Base-by-base conservation (phyloP, 306 rosid species). In the Ziziphus jujuba region DNA sequence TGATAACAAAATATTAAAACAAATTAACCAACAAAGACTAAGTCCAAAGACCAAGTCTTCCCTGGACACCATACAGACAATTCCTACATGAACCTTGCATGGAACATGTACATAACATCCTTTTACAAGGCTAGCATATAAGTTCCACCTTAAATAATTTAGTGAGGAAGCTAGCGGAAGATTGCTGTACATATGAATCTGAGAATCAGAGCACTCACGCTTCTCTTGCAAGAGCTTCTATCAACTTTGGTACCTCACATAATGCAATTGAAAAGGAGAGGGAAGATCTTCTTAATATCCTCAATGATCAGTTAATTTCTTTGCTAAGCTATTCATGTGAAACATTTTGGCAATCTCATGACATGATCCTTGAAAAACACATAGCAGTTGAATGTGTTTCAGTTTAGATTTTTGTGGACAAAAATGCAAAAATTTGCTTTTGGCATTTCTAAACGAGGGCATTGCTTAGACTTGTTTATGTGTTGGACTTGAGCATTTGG, bases 91-190 rank as follows among this genome's bases (percentile, higher is more conserved):
- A n/a, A n/a, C n/a, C n/a, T n/a, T n/a, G n/a, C n/a, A n/a, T n/a
- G n/a, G n/a, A n/a, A n/a, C n/a, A n/a, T n/a, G n/a, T n/a, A n/a
- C n/a, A n/a, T n/a, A n/a, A n/a, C n/a, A n/a, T n/a, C n/a, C n/a
- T 71, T 59, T 23, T 56, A 35, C 48, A 35, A 76, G 74, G 55
- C 50, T 67, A 47, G 68, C 70, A 34, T 22, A 55, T 83, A 72
- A 64, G 67, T 80, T 61, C 63, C 51, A 9, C 66, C 38, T 33
- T 60, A 19, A 52, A 59, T 59, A 52, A 65, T 79, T 59, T 81
- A 92, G 97, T 87, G 21, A 84, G 87, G 78, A 92, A 71, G 78
- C 74, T 92, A 72, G 95, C 91, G 31, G 88, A 78, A 62, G 90
- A 86, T 56, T 92, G 92, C 72, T 76, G 84, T 82, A 89, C 81